Base-by-base conservation (phyloP, 345 rosid species). In the Carallia brachiata region DNA sequence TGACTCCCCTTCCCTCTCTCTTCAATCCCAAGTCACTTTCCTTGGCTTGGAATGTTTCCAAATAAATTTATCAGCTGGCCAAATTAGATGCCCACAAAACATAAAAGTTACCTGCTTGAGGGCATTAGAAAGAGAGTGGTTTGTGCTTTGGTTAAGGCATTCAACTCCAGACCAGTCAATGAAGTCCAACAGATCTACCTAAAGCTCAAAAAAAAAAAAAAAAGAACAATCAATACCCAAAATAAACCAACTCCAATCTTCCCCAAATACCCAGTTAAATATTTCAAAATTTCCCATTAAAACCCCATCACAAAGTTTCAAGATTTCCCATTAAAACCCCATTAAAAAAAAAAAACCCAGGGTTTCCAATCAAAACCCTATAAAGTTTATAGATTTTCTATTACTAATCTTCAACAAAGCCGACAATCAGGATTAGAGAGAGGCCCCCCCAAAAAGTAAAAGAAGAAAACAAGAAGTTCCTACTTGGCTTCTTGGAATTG, bases 131-230 rank as follows among this genome's bases (percentile, higher is more conserved):
- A 90, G 70, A 32, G 97, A 81, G 83, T 91, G 96, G 67, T 75
- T 68, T 52, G 88, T 65, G 83, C 79, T 94, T 70, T 88, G 90
- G 79, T 94, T 90, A 27, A 94, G 97, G 75, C 98, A 94, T 81
- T 94, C 96, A 79, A 94, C 89, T 68, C 96, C 95, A 17, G 96
- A 90, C 97, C 97, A 91, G 79, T 91, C 97, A 52, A 94, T 81
- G 71, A 88, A 94, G 78, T 91, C 90, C 79, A 85, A 77, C 31
- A 94, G 85, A 79, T 94, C 97, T 81, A 86, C 97, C 98, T 94
- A 79, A 62, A 31, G n/a, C 48, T 59, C 67, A 65, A 19, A 31
- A 23, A 23, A 23, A 23, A 23, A 23, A 23, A 23, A 0, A 23
- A 23, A 23, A 0, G 0, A 23, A 23, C 27, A 70, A 83, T 79